Evolutionary conservation across 2,329 filamentous ascomycete species (phyloP).

Genomic region (Hysterium pulicare): DNA sequence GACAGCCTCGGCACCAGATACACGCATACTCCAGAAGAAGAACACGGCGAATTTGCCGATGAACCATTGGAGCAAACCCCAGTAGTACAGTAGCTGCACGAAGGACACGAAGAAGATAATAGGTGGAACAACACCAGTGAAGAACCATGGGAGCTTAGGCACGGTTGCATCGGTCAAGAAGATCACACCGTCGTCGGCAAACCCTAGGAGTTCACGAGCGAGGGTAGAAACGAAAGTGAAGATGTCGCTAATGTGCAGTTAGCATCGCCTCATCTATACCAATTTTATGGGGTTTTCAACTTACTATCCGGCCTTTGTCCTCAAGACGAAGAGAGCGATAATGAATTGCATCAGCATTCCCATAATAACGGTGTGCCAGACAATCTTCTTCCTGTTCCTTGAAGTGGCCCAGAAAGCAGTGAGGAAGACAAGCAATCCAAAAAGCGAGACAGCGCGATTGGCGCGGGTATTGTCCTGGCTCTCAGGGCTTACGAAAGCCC

Average conservation of each 20-base stretch:
- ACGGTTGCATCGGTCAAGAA: slow-evolving; percentile 63
- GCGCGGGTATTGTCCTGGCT: slow-evolving; percentile 70
- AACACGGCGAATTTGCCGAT: slow-evolving; percentile 82
- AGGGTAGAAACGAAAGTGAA: slow-evolving; percentile 83
- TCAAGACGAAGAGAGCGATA: slow-evolving; percentile 81
- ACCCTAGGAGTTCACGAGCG: slow-evolving; percentile 71
- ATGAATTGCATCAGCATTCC: slow-evolving; percentile 88
- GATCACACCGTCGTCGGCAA: slow-evolving; percentile 66
- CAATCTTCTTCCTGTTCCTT: slow-evolving; percentile 57
- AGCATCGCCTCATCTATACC: not conserved
- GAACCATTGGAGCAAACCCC: slow-evolving; percentile 83
- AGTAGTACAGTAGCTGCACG: slow-evolving; percentile 82
- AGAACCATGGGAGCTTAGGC: slow-evolving; percentile 59
- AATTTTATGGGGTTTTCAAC: not conserved
- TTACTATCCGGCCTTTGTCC: slow-evolving; percentile 67
- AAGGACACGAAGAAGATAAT: slow-evolving; percentile 96
- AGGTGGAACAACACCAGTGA: slow-evolving; percentile 76
- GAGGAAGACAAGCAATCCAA: slow-evolving; percentile 73
- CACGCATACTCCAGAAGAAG: slow-evolving; percentile 85
- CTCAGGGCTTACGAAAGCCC: slow-evolving; percentile 71
- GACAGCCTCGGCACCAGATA: slow-evolving; percentile 89
- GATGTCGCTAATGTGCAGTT: slow-evolving; percentile 58
- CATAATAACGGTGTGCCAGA: slow-evolving; percentile 63
- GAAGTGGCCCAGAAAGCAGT: slow-evolving; percentile 67
- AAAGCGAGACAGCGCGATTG: slow-evolving; percentile 76